Evolutionary conservation across 2,329 filamentous ascomycete species (phyloP), one percentile per base, ranked within the genome.

Genomic region (Aaosphaeria pasadenensis): DNA sequence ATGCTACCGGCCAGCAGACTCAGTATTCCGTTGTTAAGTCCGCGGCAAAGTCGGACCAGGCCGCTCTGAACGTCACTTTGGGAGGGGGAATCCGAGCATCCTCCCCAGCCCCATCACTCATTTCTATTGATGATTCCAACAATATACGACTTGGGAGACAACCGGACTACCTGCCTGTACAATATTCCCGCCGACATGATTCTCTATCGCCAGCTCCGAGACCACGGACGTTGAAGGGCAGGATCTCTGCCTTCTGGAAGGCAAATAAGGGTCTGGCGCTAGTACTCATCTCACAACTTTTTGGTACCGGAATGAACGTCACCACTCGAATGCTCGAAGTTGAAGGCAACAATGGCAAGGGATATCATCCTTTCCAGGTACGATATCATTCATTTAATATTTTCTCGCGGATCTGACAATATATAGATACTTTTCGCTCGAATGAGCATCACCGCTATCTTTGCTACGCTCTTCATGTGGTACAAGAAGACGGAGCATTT

Each of bases 231-330:
- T 44, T 58, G 30, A 64, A 53, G 40, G 55, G 50, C 29, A 63
- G 45, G 31, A 5, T 63, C 5, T 50, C 52, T 43, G 32, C 43
- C 6, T 75, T 82, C 54, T 90, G 86, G 86, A 54, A 70, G 4
- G 73, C 75, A 46, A 91, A 94, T 60, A 85, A 86, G 56, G 88
- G 88, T 2, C 79, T 91, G 17, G 74, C 87, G 24, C 75, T 91
- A 40, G 88, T 96, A 39, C 75, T 91, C 13, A 52, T 86, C 2
- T 81, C 89, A 0, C 90, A 95, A 69, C 74, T 94, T 33, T 96
- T 96, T 58, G 89, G 86, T 1, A 85, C 87, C 0, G 71, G 88
- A 45, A 96, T 96, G 91, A 95, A 94, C 66, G 82, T 95, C 7
- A 84, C 84, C 38, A 88, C 89, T 0, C 79, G 90, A 17, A 69